Evolutionary conservation across 1,284 basidiomycete genomes (phyloP).

Genomic region (Rhodotorula sp.): DNA sequence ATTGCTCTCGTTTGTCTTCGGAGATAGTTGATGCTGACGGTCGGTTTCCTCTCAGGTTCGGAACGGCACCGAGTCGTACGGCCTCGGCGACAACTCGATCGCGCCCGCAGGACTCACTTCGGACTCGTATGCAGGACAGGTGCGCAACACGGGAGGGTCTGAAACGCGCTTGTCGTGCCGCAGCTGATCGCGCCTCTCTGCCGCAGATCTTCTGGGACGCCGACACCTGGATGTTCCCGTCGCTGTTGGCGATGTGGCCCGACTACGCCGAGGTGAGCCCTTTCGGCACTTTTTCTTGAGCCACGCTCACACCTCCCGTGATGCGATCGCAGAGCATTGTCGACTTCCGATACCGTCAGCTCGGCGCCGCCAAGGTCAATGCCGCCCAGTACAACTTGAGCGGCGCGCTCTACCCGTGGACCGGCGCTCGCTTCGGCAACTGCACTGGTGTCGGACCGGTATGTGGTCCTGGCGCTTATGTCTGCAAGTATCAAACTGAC

Average conservation of each 20-base stretch:
- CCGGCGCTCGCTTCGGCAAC: conserved; percentile 39
- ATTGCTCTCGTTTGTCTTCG: no score
- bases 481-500: background rate
- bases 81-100: conserved; percentile 44
- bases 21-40: background rate
- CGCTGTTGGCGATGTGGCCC: conserved; percentile 40
- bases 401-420: conserved; percentile 45
- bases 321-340: conserved; percentile 20
- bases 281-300: background rate
- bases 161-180: background rate
- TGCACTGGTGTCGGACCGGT: conserved; percentile 24
- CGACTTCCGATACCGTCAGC: conserved; percentile 41
- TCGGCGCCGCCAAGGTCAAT: conserved; percentile 36
- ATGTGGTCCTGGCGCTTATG: conserved; percentile 11
- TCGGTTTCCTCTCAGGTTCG: conserved; percentile 9
- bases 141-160: background rate
- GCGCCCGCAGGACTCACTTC: conserved; percentile 44
- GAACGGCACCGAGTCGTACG: conserved; percentile 36
- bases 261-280: conserved; percentile 32
- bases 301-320: background rate
- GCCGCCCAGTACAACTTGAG: conserved; percentile 25
- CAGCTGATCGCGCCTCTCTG: no score
- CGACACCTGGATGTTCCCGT: conserved; percentile 43
- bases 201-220: conserved; percentile 43
- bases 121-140: conserved; percentile 38